Conservation (phyloP, 1,284 basidiomycete genomes). For the Takashimella koratensis region DNA sequence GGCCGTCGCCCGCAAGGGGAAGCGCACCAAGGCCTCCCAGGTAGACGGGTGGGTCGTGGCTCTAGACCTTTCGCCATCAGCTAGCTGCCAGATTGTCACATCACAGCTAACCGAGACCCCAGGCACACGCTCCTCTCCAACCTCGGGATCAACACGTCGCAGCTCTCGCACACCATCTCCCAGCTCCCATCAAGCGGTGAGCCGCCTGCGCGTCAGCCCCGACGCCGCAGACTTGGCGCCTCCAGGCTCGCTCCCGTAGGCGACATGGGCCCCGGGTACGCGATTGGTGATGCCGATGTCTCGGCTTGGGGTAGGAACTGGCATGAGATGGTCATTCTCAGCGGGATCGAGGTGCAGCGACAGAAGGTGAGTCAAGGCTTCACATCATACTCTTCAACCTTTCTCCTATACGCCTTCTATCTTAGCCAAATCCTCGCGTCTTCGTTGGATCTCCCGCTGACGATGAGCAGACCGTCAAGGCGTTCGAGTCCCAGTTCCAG, state of each 20-base stretch:
- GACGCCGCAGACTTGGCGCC: constrained; percentile 14
- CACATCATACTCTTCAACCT: no score
- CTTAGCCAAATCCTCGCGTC: no score
- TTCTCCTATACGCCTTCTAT: no score
- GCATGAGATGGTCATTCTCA: constrained; percentile 47
- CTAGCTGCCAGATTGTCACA: not conserved
- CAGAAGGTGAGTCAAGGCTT: constrained; percentile 27
- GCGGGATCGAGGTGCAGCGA: constrained; percentile 43
- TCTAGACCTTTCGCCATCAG: not conserved
- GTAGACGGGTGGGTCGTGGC: constrained; percentile 38
- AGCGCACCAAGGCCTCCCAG: constrained; percentile 20
- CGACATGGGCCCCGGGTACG: constrained; percentile 31
- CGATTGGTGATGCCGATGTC: constrained; percentile 35
- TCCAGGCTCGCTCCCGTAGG: constrained; percentile 21
- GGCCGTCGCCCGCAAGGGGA: constrained; percentile 32
- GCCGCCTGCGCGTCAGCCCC: constrained; percentile 11
- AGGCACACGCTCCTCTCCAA: constrained; percentile 41
- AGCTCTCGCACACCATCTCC: constrained; percentile 39
- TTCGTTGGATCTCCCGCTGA: no score
- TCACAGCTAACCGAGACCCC: not conserved
- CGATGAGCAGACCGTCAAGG: constrained; percentile 42
- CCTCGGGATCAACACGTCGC: constrained; percentile 45
- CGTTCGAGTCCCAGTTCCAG: constrained; percentile 45
- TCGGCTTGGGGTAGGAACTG: constrained; percentile 44
- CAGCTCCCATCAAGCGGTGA: constrained; percentile 21